phyloP scores from a whole-genome alignment of 306 rosid species.

The Senna siamea region DNA sequence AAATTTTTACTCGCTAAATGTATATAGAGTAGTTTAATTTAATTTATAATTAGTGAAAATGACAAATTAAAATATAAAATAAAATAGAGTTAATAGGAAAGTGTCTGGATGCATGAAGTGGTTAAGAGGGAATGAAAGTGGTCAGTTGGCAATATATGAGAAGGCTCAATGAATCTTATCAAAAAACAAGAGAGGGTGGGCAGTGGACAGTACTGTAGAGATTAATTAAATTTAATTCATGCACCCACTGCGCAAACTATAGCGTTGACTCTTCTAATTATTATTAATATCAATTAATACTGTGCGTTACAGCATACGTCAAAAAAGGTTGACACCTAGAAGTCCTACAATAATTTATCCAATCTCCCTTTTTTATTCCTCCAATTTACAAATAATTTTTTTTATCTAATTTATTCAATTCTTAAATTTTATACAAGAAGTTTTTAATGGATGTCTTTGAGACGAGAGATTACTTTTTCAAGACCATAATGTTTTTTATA shows the following conservation, averaged over 20 bases:
- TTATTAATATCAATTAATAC: not conserved
- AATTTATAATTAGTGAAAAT: not conserved
- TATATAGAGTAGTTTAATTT: no score
- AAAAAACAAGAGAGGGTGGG: not conserved
- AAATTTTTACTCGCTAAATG: no score
- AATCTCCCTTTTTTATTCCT: not conserved
- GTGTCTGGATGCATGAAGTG: not conserved
- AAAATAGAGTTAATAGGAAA: not conserved
- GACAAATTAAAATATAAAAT: not conserved
- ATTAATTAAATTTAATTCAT: not conserved
- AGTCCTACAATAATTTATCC: not conserved
- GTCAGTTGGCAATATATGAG: not conserved
- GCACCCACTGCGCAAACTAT: not conserved
- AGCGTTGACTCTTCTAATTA: not conserved
- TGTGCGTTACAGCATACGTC: not conserved
- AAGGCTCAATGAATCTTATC: not conserved
- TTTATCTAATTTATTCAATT: no score
- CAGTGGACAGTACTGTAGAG: no score
- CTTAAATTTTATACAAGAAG: no score
- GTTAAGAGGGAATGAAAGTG: not conserved
- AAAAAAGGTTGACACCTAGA: not conserved
- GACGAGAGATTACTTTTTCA: no score
- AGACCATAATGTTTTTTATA: no score
- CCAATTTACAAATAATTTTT: no score
- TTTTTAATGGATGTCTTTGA: no score